Evolutionary conservation across 2,329 filamentous ascomycete genomes (phyloP).

Genomic region (Alternaria sp.): DNA sequence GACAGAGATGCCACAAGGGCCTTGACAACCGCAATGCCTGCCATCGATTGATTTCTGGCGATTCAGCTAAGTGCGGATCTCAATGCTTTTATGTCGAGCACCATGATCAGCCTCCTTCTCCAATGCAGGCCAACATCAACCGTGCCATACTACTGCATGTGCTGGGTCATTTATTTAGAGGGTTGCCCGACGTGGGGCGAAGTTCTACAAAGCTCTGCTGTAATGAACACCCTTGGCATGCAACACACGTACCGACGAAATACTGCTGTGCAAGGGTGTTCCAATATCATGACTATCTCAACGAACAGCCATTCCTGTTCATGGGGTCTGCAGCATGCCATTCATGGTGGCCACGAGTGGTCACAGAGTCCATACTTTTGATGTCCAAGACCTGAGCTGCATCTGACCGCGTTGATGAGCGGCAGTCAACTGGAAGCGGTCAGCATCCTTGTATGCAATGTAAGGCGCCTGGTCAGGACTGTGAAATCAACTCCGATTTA

Average conservation of each 20-base stretch:
- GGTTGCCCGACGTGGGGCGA: background rate
- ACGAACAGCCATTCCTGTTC: background rate
- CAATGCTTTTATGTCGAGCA: constrained; percentile 1
- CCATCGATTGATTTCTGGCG: constrained; percentile 21
- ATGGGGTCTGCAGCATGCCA: background rate
- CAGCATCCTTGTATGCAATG: background rate
- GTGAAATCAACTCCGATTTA: background rate
- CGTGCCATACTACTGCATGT: constrained; percentile 1
- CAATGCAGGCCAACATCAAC: background rate
- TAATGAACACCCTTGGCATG: background rate
- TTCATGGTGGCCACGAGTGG: background rate
- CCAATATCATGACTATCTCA: background rate
- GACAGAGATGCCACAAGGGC: constrained; percentile 30
- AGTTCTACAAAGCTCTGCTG: background rate
- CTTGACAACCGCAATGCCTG: constrained; percentile 23
- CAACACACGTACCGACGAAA: background rate
- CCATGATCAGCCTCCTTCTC: background rate
- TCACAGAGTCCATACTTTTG: background rate
- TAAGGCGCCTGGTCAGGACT: background rate
- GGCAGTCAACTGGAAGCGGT: background rate
- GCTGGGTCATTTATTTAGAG: constrained; percentile 11
- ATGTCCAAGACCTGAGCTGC: background rate
- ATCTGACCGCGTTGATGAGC: background rate
- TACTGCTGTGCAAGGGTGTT: background rate
- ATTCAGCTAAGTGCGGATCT: background rate